A percentile compares a stretch with the other conserved stretches of the same genome.
Conservation (phyloP, 805 yeast species). For the Myxozyma lipomycoides region DNA sequence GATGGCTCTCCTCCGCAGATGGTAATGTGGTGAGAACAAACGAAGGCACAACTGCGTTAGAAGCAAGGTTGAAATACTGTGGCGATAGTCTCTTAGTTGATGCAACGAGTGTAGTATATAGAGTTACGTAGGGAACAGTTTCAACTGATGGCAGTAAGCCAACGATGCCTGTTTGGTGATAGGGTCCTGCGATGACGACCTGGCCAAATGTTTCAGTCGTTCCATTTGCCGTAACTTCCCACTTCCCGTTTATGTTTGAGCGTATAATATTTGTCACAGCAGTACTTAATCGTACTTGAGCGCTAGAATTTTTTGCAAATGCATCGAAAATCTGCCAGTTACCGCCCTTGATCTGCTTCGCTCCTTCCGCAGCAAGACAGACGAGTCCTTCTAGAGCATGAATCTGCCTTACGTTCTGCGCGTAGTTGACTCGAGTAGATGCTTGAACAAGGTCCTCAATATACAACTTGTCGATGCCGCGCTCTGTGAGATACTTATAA, state of each 20-base stretch:
- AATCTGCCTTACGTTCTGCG: constrained; percentile 42
- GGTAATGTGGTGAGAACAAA: constrained; percentile 28
- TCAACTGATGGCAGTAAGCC: constrained; percentile 16
- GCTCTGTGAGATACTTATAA: constrained; percentile 3
- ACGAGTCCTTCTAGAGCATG: constrained; percentile 45
- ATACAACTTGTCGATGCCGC: constrained; percentile 30
- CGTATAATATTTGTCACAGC: constrained; percentile 33
- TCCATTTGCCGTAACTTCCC: constrained; percentile 7
- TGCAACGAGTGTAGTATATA: constrained; percentile 42
- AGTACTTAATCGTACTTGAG: constrained; percentile 35
- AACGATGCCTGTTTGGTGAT: constrained; percentile 35
- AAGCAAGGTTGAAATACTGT: constrained; percentile 27
- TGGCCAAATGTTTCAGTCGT: constrained; percentile 39
- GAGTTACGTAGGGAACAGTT: constrained; percentile 39
- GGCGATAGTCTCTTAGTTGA: constrained; percentile 30
- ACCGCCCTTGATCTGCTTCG: constrained; percentile 43
- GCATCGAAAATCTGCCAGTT: constrained; percentile 44
- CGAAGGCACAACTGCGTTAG: constrained; percentile 16
- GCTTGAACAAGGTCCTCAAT: constrained; percentile 40
- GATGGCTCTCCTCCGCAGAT: constrained; percentile 19
- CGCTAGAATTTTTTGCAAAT: constrained; percentile 40
- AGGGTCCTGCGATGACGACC: constrained; percentile 47
- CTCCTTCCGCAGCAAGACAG: constrained; percentile 41
- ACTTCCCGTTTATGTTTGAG: constrained; percentile 8
- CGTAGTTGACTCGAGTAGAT: constrained; percentile 45